Percentiles rank a stretch among this genome's conserved stretches.
These are phyloP conservation scores for Xylaria sp. DNA, from an alignment of 2,329 filamentous ascomycete genomes.

Conservation along the genomic window DNA sequence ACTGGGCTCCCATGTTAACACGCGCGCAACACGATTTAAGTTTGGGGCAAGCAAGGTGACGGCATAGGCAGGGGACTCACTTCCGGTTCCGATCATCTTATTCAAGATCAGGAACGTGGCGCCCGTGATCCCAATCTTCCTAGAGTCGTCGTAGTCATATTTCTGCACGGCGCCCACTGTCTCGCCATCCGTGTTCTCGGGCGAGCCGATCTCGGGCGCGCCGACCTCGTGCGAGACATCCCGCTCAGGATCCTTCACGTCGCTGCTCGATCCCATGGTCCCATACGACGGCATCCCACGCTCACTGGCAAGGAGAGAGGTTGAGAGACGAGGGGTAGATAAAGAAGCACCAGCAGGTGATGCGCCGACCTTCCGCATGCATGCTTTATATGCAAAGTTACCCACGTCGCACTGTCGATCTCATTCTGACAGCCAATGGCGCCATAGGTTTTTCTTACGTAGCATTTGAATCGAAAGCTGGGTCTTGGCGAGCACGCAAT, in stretches of 20 bases:
- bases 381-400: slow-evolving; percentile 29
- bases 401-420: slow-evolving; percentile 32
- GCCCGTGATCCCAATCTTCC: slow-evolving; percentile 64
- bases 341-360: not conserved
- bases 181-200: slow-evolving; percentile 38
- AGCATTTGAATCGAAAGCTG: slow-evolving; percentile 30
- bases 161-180: slow-evolving; percentile 43
- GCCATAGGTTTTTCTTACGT: slow-evolving; percentile 40
- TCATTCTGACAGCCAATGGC: slow-evolving; percentile 38
- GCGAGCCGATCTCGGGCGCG: slow-evolving; percentile 24
- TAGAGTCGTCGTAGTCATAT: slow-evolving; percentile 47
- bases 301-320: slow-evolving; percentile 5
- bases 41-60: not conserved
- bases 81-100: slow-evolving; percentile 69
- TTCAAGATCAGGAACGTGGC: slow-evolving; percentile 67
- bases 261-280: slow-evolving; percentile 29
- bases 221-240: slow-evolving; percentile 35
- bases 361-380: slow-evolving; percentile 27
- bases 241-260: slow-evolving; percentile 40
- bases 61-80: slow-evolving; percentile 51
- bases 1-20: slow-evolving; percentile 49
- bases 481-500: slow-evolving; percentile 48
- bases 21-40: no score
- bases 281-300: slow-evolving; percentile 26
- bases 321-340: slow-evolving; percentile 15